A percentile compares a stretch with the other conserved stretches of the same genome.
These are phyloP conservation scores for Penicillium sp. DNA, from an alignment of 2,329 filamentous ascomycete species.

Conservation along the genomic window DNA sequence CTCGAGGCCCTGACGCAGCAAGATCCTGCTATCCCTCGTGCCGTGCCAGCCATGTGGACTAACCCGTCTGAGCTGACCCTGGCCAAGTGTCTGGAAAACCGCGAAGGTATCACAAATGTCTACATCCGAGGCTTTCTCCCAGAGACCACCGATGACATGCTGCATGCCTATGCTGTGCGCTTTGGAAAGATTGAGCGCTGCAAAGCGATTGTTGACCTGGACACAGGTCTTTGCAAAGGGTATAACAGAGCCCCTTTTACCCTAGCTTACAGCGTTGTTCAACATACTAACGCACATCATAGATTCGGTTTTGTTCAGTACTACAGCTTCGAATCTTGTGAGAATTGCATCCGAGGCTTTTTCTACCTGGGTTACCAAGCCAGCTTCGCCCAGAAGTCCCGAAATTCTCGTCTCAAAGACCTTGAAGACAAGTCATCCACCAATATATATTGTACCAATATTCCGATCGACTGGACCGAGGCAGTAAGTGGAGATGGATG, in stretches of 20 bases:
- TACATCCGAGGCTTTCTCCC: constrained; percentile 97
- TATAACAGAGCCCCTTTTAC: constrained; percentile 52
- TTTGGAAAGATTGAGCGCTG: constrained; percentile 96
- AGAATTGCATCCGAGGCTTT: constrained; percentile 95
- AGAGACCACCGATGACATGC: constrained; percentile 89
- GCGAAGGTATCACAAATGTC: constrained; percentile 93
- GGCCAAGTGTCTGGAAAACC: constrained; percentile 92
- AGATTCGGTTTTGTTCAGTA: constrained; percentile 99
- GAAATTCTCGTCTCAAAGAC: constrained; percentile 97
- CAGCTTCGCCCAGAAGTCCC: constrained; percentile 97
- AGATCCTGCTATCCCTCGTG: constrained; percentile 81
- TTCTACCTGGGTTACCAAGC: constrained; percentile 95
- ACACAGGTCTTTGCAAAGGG: constrained; percentile 95
- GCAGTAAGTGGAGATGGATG: constrained; percentile 68
- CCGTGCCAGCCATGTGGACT: constrained; percentile 83
- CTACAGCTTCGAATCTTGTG: constrained; percentile 81
- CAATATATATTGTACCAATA: constrained; percentile 96
- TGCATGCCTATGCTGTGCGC: constrained; percentile 78
- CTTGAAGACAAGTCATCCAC: constrained; percentile 88
- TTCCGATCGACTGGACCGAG: constrained; percentile 90
- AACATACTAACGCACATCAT: constrained; percentile 29
- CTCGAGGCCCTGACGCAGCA: constrained; percentile 70
- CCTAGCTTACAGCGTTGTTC: no score
- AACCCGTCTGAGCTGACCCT: constrained; percentile 86
- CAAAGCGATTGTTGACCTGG: constrained; percentile 97